Percentiles rank a stretch among this genome's conserved stretches.
These are phyloP conservation scores for Aspergillus persii DNA, from an alignment of 2,329 filamentous ascomycete genomes.

Conservation along the genomic window DNA sequence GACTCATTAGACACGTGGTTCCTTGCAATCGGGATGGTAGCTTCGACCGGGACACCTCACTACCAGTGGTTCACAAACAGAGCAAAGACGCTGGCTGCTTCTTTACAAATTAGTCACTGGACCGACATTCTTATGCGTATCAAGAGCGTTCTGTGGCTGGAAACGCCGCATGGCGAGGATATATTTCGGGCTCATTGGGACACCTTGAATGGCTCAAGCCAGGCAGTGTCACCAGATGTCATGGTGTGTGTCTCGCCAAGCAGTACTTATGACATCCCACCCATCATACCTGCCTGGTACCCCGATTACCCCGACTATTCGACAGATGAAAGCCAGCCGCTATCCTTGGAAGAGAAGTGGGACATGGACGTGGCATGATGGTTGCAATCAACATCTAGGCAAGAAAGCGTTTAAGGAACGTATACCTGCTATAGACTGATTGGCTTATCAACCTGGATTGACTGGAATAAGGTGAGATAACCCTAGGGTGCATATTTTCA, in stretches of 20 bases:
- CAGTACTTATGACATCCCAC: neutral
- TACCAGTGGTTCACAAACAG: conserved; percentile 20
- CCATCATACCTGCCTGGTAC: neutral
- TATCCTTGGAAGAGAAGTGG: neutral
- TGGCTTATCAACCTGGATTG: too few relatives aligned
- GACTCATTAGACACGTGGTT: conserved; percentile 44
- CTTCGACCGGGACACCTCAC: conserved; percentile 16
- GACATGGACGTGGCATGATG: neutral
- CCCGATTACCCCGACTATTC: neutral
- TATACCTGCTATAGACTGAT: too few relatives aligned
- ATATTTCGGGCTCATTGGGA: conserved; percentile 22
- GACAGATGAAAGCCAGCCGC: neutral
- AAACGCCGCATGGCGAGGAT: conserved; percentile 12
- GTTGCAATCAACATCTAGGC: too few relatives aligned
- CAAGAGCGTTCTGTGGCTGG: conserved; percentile 22
- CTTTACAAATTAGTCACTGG: conserved; percentile 12
- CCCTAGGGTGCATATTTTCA: too few relatives aligned
- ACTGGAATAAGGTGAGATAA: too few relatives aligned
- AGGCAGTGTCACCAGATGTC: neutral
- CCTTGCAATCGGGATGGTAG: conserved; percentile 42
- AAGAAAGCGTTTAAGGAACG: too few relatives aligned
- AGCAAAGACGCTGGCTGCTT: conserved; percentile 6
- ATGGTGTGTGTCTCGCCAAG: neutral
- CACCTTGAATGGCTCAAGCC: conserved; percentile 2
- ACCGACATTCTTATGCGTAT: conserved; percentile 12